Evolutionary conservation across 2,329 filamentous ascomycete species (phyloP), one percentile per base, ranked within the genome.

Genomic region (Hysterium pulicare): DNA sequence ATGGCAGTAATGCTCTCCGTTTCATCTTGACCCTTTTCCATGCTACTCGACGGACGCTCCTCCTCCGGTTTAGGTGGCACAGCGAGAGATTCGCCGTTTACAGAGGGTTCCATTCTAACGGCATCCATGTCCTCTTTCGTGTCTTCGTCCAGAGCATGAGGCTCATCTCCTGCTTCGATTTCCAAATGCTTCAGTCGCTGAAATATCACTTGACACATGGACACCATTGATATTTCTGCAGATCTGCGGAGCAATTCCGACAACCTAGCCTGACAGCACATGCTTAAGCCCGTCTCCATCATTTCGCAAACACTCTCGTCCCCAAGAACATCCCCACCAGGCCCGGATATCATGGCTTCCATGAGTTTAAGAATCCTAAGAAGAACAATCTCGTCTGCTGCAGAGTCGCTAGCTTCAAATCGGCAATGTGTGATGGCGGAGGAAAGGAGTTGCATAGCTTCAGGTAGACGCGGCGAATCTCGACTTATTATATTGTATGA

Each of bases 161-260:
- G 69, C 48, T 86, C 81, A 28, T 84, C 79, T 10, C 82, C 82
- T 17, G 83, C 79, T 60, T 90, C 85, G 35, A 87, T 77, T 56
- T 94, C 88, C 6, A 97, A 73, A 50, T 90, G 83, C 66, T 95
- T 95, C 40, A 98, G 72, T 46, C 94, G 84, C 66, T 90, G 87
- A 63, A 98, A 98, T 57, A 98, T 95, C 52, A 95, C 90, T 69
- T 98, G 93, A 62, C 93, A 97, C 93, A 98, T 98, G 53, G 89
- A 88, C 34, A 97, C 88, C 90, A 98, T 96, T 41, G 90, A 86
- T 60, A 95, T 93, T 68, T 98, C 93, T 2, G 93, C 93, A 16
- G 90, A 95, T 50, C 90, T 80, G 50, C 91, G 82, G 41, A 98
- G 73, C 3, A 97, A 83, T 57, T 96, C 90, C 8, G 90, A 96